Conservation (phyloP, 176 grass and related monocot species). For the Canna indica region DNA sequence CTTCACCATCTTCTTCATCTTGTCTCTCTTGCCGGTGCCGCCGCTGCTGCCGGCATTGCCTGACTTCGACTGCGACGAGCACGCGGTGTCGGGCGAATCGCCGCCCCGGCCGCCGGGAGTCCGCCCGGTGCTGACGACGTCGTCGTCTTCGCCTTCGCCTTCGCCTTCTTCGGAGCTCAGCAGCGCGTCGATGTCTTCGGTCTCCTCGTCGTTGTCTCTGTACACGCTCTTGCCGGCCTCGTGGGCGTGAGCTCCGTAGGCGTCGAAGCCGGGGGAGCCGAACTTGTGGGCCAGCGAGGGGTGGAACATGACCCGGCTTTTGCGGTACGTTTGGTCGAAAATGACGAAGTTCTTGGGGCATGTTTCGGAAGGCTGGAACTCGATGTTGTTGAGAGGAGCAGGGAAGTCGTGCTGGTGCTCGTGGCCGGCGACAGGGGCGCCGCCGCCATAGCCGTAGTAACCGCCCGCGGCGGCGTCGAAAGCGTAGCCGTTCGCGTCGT, state of each 20-base stretch:
- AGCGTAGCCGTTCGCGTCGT: constrained; percentile 26
- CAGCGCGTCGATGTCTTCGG: constrained; percentile 83
- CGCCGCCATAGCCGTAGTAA: constrained; percentile 34
- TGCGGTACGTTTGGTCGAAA: constrained; percentile 78
- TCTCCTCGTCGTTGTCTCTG: constrained; percentile 45
- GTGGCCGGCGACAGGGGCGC: constrained; percentile 20
- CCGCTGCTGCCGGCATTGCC: not conserved
- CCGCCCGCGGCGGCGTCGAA: constrained; percentile 22
- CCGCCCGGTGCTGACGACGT: constrained; percentile 73
- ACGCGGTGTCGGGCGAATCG: constrained; percentile 60
- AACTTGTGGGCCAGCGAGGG: constrained; percentile 69
- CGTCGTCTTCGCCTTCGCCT: constrained; percentile 34
- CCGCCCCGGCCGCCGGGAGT: constrained; percentile 42
- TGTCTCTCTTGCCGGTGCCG: constrained; percentile 28
- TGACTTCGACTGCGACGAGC: constrained; percentile 32
- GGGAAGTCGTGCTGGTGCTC: constrained; percentile 63
- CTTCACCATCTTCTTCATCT: constrained; percentile 41
- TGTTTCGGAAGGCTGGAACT: constrained; percentile 81
- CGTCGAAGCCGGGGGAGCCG: constrained; percentile 30
- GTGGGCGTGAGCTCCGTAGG: constrained; percentile 24
- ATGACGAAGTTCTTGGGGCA: constrained; percentile 97
- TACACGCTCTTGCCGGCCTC: constrained; percentile 30
- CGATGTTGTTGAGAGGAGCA: constrained; percentile 55
- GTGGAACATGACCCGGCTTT: constrained; percentile 91
- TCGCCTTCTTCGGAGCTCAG: constrained; percentile 77